Percentiles rank a stretch among this genome's conserved stretches.
phyloP scores from a whole-genome alignment of 2,329 filamentous ascomycete species.

The Tolypocladium ovalisporum region DNA sequence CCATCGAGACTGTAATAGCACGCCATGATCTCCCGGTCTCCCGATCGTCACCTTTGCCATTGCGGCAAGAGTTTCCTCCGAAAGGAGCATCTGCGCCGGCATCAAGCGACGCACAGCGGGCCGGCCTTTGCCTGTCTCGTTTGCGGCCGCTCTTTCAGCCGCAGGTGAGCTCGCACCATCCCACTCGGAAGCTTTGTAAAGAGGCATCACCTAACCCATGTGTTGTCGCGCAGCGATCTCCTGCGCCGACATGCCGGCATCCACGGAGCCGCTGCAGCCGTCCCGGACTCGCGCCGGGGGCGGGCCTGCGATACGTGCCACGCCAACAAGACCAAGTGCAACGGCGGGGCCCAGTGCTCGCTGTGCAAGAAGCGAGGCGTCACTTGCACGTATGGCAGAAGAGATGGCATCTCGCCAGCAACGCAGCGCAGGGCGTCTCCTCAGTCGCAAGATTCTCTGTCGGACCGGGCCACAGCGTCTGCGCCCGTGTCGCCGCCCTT shows the following conservation, averaged over 20 bases:
- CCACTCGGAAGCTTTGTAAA: neutral
- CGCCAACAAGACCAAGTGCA: conserved; percentile 33
- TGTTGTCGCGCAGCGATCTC: conserved; percentile 17
- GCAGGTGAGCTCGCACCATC: conserved; percentile 18
- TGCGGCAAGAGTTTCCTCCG: conserved; percentile 28
- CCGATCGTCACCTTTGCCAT: conserved; percentile 22
- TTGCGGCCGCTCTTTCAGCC: conserved; percentile 27
- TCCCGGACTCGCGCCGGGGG: conserved; percentile 21
- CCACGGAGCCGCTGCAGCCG: conserved; percentile 18
- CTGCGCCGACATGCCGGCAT: conserved; percentile 25
- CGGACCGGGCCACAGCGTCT: neutral
- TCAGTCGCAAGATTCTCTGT: neutral
- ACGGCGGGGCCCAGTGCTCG: conserved; percentile 26
- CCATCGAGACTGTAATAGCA: neutral
- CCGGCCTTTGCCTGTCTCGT: conserved; percentile 22
- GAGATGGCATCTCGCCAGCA: neutral
- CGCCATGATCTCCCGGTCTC: conserved; percentile 4
- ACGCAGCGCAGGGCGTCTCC: neutral
- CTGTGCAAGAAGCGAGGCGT: conserved; percentile 27
- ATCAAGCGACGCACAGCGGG: conserved; percentile 26
- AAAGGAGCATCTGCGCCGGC: conserved; percentile 27
- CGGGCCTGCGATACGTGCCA: conserved; percentile 32
- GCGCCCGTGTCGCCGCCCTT: neutral
- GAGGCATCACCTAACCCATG: neutral
- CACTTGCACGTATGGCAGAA: conserved; percentile 23